phyloP scores from a whole-genome alignment of 495 filamentous ascomycete species.

The Penicillium simplicissimum region DNA sequence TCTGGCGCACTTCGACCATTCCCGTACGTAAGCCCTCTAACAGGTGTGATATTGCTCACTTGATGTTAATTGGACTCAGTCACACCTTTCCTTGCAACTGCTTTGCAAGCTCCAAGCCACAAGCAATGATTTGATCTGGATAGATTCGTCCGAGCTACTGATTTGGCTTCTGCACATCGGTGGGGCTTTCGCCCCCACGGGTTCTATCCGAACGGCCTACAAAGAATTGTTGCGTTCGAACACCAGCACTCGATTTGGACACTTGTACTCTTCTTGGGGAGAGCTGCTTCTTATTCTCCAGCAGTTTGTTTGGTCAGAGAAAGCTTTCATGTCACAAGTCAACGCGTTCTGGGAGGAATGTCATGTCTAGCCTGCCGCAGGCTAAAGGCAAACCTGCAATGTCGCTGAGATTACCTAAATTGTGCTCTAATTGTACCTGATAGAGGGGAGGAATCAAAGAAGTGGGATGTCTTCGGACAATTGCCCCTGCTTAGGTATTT shows the following conservation, averaged over 20 bases:
- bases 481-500: neutral
- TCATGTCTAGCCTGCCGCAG: neutral
- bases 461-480: neutral
- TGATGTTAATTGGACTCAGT: constrained; percentile 18
- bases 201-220: constrained; percentile 33
- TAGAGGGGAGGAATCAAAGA: neutral
- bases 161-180: constrained; percentile 41
- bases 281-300: constrained; percentile 29
- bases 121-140: constrained; percentile 28
- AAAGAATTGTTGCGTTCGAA: constrained; percentile 27
- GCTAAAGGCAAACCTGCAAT: too few species aligned
- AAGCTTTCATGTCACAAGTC: constrained; percentile 32
- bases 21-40: constrained; percentile 29
- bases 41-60: neutral
- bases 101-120: constrained; percentile 31
- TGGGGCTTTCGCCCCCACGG: constrained; percentile 38
- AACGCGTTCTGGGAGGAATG: constrained; percentile 35
- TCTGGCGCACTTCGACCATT: constrained; percentile 36
- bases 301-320: constrained; percentile 44
- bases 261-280: constrained; percentile 27
- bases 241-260: neutral
- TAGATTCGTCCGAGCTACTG: constrained; percentile 30
- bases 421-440: too few species aligned
- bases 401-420: neutral
- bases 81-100: constrained; percentile 36